Conservation (phyloP, 2,329 filamentous ascomycete species). For the Colletotrichum coccodes region DNA sequence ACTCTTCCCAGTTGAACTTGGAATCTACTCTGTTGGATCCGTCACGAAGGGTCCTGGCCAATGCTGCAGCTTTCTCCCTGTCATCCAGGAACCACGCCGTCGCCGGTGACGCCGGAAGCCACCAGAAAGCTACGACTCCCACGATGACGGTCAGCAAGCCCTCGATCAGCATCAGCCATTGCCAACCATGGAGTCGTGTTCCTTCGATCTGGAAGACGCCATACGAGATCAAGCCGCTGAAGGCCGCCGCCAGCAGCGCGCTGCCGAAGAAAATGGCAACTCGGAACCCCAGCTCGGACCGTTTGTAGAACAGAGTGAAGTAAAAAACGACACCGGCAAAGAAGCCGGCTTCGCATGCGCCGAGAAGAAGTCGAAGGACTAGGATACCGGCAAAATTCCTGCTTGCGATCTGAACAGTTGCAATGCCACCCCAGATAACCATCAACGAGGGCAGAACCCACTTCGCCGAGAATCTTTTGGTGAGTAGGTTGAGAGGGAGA, state of each 20-base stretch:
- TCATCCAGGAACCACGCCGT: slow-evolving; percentile 57
- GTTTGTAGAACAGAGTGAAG: slow-evolving; percentile 60
- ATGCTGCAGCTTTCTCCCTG: slow-evolving; percentile 53
- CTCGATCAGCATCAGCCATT: slow-evolving; percentile 14
- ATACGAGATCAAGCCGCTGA: slow-evolving; percentile 12
- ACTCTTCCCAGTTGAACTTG: slow-evolving; percentile 49
- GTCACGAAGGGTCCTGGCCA: slow-evolving; percentile 55
- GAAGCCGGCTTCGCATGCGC: slow-evolving; percentile 62
- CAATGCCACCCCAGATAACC: slow-evolving; percentile 58
- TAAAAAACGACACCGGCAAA: slow-evolving; percentile 65
- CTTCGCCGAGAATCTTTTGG: slow-evolving; percentile 52
- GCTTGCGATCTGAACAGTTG: slow-evolving; percentile 46
- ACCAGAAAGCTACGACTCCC: slow-evolving; percentile 9
- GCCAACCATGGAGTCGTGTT: slow-evolving; percentile 12
- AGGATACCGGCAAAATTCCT: slow-evolving; percentile 59
- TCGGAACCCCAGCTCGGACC: slow-evolving; percentile 55
- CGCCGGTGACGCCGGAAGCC: slow-evolving; percentile 49
- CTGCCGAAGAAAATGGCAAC: slow-evolving; percentile 32
- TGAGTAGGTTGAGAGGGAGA: slow-evolving; percentile 58
- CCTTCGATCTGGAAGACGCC: slow-evolving; percentile 17
- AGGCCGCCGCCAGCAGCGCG: slow-evolving; percentile 2
- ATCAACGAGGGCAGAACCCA: slow-evolving; percentile 49
- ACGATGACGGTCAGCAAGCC: slow-evolving; percentile 12
- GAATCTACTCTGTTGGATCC: slow-evolving; percentile 49
- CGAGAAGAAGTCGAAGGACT: slow-evolving; percentile 58